phyloP scores from a whole-genome alignment of 192 early-diverging fungal species.

The Polychytrium aggregatum region DNA sequence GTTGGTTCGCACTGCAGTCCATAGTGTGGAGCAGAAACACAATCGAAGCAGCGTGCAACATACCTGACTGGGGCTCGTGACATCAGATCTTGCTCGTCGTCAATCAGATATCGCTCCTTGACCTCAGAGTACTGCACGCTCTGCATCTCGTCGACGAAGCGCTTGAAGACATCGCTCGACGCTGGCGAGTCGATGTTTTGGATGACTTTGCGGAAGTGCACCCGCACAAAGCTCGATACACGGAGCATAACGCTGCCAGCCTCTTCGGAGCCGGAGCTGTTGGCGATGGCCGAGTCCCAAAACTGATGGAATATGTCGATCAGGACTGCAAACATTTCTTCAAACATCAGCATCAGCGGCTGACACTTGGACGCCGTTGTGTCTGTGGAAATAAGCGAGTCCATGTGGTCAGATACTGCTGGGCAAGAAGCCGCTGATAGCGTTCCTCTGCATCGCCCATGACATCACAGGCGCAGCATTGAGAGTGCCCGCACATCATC shows the following conservation, averaged over 20 bases:
- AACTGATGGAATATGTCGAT: conserved; percentile 43
- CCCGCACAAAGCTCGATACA: too few species aligned
- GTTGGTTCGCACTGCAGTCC: background rate
- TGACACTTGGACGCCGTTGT: conserved; percentile 47
- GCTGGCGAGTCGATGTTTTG: too few species aligned
- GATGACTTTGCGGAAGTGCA: too few species aligned
- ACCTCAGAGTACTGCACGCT: conserved; percentile 47
- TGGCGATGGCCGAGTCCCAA: conserved; percentile 54
- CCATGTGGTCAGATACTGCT: background rate
- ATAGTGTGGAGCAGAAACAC: background rate
- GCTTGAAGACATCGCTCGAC: too few species aligned
- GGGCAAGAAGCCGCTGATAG: background rate
- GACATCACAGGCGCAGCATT: background rate
- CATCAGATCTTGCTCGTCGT: conserved; percentile 54
- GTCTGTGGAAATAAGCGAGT: conserved; percentile 7
- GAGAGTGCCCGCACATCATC: background rate
- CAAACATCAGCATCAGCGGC: conserved; percentile 50
- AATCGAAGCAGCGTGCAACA: background rate
- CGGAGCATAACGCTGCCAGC: too few species aligned
- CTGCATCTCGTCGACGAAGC: too few species aligned
- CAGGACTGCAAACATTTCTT: conserved; percentile 41
- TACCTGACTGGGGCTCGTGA: conserved; percentile 48
- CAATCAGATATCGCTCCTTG: conserved; percentile 54
- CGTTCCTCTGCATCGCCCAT: too few species aligned
- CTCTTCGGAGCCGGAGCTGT: too few species aligned